Base-by-base conservation (phyloP, 1,284 basidiomycete genomes). In the Paramarasmius palmivorus region DNA sequence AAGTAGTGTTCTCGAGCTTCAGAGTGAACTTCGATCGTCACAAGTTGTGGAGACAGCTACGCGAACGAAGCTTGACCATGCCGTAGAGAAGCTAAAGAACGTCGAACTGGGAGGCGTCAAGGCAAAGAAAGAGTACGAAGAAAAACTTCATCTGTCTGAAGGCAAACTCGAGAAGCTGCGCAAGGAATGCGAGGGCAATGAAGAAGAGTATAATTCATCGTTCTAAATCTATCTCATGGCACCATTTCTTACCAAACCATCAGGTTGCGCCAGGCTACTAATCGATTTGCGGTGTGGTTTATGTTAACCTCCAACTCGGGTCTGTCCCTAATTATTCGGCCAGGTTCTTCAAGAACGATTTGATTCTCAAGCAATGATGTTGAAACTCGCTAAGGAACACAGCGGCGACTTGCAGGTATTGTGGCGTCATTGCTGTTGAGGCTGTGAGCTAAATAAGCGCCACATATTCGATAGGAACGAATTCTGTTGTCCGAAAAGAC, bases 321-420 rank as follows among this genome's bases (percentile, higher is more conserved):
- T 5, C 2, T 26, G 14, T 17, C 25, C 4, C 9, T 19, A n/a
- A 10, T 25, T 14, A 19, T 40, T 40, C 9, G 14, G 7, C 15
- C 59, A 84, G 78, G 66, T 74, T 22, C 68, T 86, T 7, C 81
- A 84, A 62, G 82, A 86, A 53, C 74, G 82, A n/a, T 80, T 80
- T 52, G 82, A 84, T 15, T 76, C 83, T 15, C 83, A 85, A 58
- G 64, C 73, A 0, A 67, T 80, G 10, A 78, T 78, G 6, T 62
- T 83, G 42, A 70, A 74, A 35, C 63, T 82, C 17, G 73, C 78
- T 15, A 82, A 81, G 59, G 82, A 85, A 55, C 71, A 77, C 17
- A 68, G 74, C 25, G 79, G 74, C 1, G 81, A 84, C 60, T 57
- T 79, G 17, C 83, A 84, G 73, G 83, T 83, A 32, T 26, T 10